These are phyloP conservation scores for Allantophomopsis cytisporea DNA, from an alignment of 2,329 filamentous ascomycete species.

Conservation along the genomic window DNA sequence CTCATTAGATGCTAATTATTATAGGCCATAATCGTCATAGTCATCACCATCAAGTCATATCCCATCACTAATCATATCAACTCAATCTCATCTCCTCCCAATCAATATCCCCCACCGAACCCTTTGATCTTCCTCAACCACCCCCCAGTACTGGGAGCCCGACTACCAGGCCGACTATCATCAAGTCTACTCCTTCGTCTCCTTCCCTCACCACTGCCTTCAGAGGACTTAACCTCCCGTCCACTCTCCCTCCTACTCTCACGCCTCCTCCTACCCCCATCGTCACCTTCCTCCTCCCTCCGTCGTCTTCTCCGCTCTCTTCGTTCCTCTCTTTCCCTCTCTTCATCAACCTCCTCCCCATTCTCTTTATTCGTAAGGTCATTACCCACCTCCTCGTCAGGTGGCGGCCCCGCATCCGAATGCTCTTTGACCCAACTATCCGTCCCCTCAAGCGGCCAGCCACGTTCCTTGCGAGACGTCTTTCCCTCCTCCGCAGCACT, in stretches of 20 bases:
- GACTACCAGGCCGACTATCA: slow-evolving; percentile 2
- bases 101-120: no score
- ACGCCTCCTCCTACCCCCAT: slow-evolving; percentile 13
- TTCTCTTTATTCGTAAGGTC: slow-evolving; percentile 1
- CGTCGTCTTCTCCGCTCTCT: slow-evolving; percentile 14
- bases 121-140: no score
- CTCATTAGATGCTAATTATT: no score
- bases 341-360: slow-evolving; percentile 12
- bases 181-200: slow-evolving; percentile 12
- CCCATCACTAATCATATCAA: no score
- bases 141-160: no score
- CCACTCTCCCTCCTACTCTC: slow-evolving; percentile 12
- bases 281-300: slow-evolving; percentile 11
- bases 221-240: slow-evolving; percentile 14
- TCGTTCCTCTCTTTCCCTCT: slow-evolving; percentile 10
- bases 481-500: slow-evolving; percentile 13
- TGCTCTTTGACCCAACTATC: slow-evolving; percentile 55
- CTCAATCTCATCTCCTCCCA: no score
- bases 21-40: no score
- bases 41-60: no score
- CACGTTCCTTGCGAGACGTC: slow-evolving; percentile 18
- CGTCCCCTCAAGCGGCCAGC: slow-evolving; percentile 50
- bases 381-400: slow-evolving; percentile 22
- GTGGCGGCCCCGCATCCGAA: slow-evolving; percentile 45
- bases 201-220: slow-evolving; percentile 17